Conservation (phyloP, 495 filamentous ascomycete species). For the Tirmania nivea region DNA sequence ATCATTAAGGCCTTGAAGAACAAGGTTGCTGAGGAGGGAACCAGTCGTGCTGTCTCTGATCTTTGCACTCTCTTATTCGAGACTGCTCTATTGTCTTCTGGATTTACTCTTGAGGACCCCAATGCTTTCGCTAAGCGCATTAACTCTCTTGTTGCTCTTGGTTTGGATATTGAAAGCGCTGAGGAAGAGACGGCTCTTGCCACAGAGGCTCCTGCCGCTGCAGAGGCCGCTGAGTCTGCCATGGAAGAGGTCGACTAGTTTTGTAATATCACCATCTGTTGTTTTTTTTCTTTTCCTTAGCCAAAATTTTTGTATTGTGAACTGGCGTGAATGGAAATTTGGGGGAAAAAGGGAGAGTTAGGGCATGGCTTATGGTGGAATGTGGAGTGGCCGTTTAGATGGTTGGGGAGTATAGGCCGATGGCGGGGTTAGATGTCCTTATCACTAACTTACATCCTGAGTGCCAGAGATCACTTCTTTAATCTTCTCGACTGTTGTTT, state of each 20-base stretch:
- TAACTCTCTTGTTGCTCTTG: conserved; percentile 92
- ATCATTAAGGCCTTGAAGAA: conserved; percentile 98
- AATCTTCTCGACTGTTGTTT: too few species aligned
- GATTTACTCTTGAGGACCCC: conserved; percentile 98
- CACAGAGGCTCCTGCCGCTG: conserved; percentile 33
- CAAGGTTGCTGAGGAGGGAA: conserved; percentile 92
- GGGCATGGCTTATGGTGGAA: not conserved
- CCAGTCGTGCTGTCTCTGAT: conserved; percentile 93
- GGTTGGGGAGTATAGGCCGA: not conserved
- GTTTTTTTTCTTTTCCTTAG: conserved; percentile 1
- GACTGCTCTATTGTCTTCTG: conserved; percentile 92
- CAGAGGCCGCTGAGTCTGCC: conserved; percentile 33
- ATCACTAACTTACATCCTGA: too few species aligned
- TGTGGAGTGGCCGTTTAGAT: not conserved
- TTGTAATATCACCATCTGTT: conserved; percentile 6
- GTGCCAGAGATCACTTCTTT: too few species aligned
- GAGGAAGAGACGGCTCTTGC: conserved; percentile 44
- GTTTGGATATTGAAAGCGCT: conserved; percentile 89
- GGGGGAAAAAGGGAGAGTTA: not conserved
- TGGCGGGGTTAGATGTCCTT: too few species aligned
- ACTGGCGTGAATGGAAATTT: not conserved
- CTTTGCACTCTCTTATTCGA: conserved; percentile 96
- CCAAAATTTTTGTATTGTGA: not conserved
- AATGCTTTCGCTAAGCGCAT: conserved; percentile 94
- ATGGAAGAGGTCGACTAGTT: conserved; percentile 47